Evolutionary conservation across 2,329 filamentous ascomycete species (phyloP).

Genomic region (Penicillium decumbens): DNA sequence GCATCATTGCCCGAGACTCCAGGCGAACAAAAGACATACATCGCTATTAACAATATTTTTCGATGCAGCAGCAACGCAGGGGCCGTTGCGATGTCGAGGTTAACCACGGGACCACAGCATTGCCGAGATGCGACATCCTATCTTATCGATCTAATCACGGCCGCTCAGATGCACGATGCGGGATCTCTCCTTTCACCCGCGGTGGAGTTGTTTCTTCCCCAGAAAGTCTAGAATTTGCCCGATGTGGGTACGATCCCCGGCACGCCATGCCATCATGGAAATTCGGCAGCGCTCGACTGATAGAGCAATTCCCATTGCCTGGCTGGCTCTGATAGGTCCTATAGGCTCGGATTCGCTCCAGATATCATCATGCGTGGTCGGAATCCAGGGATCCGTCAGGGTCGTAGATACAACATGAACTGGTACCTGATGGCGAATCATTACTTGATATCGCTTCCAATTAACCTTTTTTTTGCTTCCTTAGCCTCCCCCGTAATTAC

Average conservation of each 20-base stretch:
- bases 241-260: constrained; percentile 5
- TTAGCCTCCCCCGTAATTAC: too few relatives aligned
- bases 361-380: constrained; percentile 5
- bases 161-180: neutral
- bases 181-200: neutral
- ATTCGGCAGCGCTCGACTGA: neutral
- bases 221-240: constrained; percentile 2
- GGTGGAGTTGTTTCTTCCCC: constrained; percentile 7
- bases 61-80: neutral
- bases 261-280: neutral
- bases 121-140: neutral
- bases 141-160: neutral
- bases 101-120: constrained; percentile 1
- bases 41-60: neutral
- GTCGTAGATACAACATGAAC: constrained; percentile 1
- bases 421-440: neutral
- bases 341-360: constrained; percentile 5
- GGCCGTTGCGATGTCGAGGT: neutral
- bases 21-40: neutral
- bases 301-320: neutral
- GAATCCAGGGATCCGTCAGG: constrained; percentile 12
- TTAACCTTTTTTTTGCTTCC: neutral
- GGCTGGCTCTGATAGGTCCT: neutral
- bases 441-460: too few relatives aligned
- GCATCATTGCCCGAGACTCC: constrained; percentile 20